Conservation (phyloP, 768 basidiomycete genomes). For the Podaxis sp. region DNA sequence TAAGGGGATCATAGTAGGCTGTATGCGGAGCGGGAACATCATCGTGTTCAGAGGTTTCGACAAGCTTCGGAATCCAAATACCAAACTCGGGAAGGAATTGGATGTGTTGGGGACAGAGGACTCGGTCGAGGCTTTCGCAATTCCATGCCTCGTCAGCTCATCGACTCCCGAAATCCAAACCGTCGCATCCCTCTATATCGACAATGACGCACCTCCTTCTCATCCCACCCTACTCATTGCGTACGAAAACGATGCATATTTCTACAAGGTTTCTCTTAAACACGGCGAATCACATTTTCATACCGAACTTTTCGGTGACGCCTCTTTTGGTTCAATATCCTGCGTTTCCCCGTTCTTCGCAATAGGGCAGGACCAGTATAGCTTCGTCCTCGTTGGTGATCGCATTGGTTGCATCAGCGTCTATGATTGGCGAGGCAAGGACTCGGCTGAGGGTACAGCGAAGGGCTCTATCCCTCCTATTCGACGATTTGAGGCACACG, state of each 20-base stretch:
- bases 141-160: slow-evolving; percentile 34
- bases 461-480: slow-evolving; percentile 29
- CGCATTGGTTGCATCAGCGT: slow-evolving; percentile 61
- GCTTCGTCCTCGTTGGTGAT: slow-evolving; percentile 66
- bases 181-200: slow-evolving; percentile 25
- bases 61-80: not conserved
- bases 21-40: slow-evolving; percentile 56
- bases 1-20: slow-evolving; percentile 49
- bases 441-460: not conserved
- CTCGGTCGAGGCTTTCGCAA: slow-evolving; percentile 27
- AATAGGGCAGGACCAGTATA: slow-evolving; percentile 30
- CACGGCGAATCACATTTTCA: slow-evolving; percentile 29
- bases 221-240: slow-evolving; percentile 46
- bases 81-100: not conserved
- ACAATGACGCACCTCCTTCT: slow-evolving; percentile 21
- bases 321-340: slow-evolving; percentile 51
- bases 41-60: slow-evolving; percentile 52
- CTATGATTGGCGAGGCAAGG: slow-evolving; percentile 47
- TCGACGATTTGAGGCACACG: slow-evolving; percentile 61
- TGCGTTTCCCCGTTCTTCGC: slow-evolving; percentile 50
- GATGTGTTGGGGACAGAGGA: slow-evolving; percentile 21
- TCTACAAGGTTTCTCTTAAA: slow-evolving; percentile 50
- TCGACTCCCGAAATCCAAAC: slow-evolving; percentile 18
- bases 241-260: slow-evolving; percentile 46
- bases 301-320: slow-evolving; percentile 47